Base-by-base conservation (phyloP, 768 basidiomycete species). In the Calocera cornea region DNA sequence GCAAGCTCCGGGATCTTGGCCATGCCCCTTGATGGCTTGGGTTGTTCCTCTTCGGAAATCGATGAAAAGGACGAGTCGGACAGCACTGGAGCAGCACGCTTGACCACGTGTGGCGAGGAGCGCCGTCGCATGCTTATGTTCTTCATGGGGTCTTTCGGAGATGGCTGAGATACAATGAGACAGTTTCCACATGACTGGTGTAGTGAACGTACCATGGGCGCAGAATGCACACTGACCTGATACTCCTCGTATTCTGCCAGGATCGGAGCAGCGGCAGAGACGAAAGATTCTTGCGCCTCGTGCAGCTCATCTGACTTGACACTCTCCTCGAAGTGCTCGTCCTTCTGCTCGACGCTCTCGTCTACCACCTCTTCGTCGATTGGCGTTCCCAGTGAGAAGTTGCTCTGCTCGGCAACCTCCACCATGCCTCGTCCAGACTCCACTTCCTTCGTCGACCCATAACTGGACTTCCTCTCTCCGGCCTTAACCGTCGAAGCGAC, bases 271-370 rank as follows among this genome's bases (percentile, higher is more conserved):
- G 54, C 54, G 7, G 14, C 27, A 60, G 54, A 60, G 19, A 60
- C 31, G 31, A 60, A 60, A 10, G 54, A 60, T 33, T 82, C 79
- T 64, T 80, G 80, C 70, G 86, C 84, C 29, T 84, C 83, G 63
- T 79, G 79, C 17, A 87, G 76, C 34, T 84, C 69, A 24, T 68
- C 69, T 22, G 69, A 64, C 31, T 33, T 47, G 29, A 65, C 34
- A 16, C 65, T 64, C 16, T 64, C 31, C 19, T 68, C 68, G 22
- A 34, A 68, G 8, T 22, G 33, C n/a, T 31, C 64, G 22, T 71
- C 70, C 36, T 54, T 68, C 31, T 74, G 77, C 65, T 78, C 76
- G 14, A 27, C 34, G 19, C 34, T 27, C n/a, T 68, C 67, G 22
- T 65, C 67, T 19, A 34, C 65, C 27, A 24, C 41, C 2, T 49